Evolutionary conservation across 2,329 filamentous ascomycete species (phyloP), one percentile per base, ranked within the genome.

Genomic region (Monosporascus sp.): DNA sequence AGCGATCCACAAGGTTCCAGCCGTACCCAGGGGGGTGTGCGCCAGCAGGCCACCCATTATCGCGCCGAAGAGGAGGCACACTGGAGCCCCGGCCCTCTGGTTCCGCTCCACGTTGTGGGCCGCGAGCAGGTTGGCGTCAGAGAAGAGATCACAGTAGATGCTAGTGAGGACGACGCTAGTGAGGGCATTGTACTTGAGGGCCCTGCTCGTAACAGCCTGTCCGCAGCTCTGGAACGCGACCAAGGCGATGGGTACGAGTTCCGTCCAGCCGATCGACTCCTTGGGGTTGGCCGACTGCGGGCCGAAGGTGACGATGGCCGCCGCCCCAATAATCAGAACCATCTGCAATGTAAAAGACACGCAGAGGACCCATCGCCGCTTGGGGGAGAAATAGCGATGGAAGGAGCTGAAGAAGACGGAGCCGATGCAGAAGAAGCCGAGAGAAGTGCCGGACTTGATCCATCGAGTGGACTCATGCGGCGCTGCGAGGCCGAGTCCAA

Each of bases 141-240:
- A 87, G 60, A 90, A 90, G 20, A 93, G 65, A 66, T 93, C 89
- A 65, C 88, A 91, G 72, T 92, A 93, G 56, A 89, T 84, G 65
- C 86, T 90, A 1, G 89, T 93, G 54, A 94, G 70, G 3, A 92
- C 89, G 17, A 91, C 88, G 56, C 86, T 90, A 0, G 88, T 91
- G 20, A 93, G 72, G 2, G 84, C 82, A 53, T 83, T 84, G 64
- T 85, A 86, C 61, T 84, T 80, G 54, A 93, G 69, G 0, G 86
- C 83, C 3, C 88, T 74, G 61, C 85, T 89, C 0, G 82, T 82
- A n/a, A 91, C 84, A 1, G 88, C 88, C 66, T 93, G 89, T 0
- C 88, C 89, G 51, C 85, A 86, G 57, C 83, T 85, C 72, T 93
- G 89, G 62, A 93, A 89, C 2, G 87, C 86, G 6, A 91, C 77